Evolutionary conservation across 2,329 filamentous ascomycete genomes (phyloP).

Genomic region (Lasiodiplodia hormozganensis): DNA sequence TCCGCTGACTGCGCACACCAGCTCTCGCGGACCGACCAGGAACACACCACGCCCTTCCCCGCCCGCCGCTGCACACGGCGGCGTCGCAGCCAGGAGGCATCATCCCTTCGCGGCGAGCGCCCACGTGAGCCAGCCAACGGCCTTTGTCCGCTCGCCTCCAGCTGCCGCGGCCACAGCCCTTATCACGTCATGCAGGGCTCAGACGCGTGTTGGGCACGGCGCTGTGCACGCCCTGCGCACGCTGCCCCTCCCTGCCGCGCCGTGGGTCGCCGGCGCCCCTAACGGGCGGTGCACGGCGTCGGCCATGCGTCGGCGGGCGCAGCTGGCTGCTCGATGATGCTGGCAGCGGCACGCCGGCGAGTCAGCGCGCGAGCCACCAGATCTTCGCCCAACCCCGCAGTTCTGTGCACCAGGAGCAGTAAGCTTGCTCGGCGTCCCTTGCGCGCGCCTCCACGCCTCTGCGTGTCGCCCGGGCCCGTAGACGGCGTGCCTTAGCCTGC

Average conservation of each 20-base stretch:
- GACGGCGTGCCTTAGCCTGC: not conserved
- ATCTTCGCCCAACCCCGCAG: constrained; percentile 21
- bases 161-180: not conserved
- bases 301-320: constrained; percentile 23
- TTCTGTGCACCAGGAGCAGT: constrained; percentile 15
- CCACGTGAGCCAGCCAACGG: constrained; percentile 21
- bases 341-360: not conserved
- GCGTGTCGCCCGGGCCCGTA: not conserved
- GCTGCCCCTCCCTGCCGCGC: not conserved
- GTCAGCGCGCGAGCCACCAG: constrained; percentile 22
- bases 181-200: constrained; percentile 25
- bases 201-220: not conserved
- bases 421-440: constrained; percentile 16
- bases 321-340: constrained; percentile 3
- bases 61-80: constrained; percentile 4
- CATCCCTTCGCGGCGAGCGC: constrained; percentile 9
- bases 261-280: not conserved
- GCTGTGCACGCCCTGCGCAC: not conserved
- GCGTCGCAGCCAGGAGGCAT: constrained; percentile 1
- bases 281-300: not conserved
- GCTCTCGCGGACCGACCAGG: constrained; percentile 8
- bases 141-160: constrained; percentile 20
- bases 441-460: not conserved
- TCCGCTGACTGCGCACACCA: constrained; percentile 17
- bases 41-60: constrained; percentile 2